Evolutionary conservation across 1,284 basidiomycete species (phyloP), one percentile per base, ranked within the genome.

Genomic region (Pholiota adiposa): DNA sequence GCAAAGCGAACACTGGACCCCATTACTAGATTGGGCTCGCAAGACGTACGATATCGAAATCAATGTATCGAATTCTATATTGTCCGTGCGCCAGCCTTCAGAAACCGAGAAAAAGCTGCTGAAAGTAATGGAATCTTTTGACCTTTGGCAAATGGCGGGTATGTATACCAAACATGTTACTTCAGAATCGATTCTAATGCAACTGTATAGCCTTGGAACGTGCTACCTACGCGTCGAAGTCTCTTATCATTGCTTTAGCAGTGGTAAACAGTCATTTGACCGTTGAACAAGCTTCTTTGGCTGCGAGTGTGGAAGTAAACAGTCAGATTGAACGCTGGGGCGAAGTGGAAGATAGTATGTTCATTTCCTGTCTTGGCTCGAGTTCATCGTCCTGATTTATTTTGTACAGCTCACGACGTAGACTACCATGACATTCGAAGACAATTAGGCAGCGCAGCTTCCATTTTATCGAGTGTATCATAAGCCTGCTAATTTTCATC

Each of bases 261-360:
- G 82, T 99, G 14, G 85, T 97, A 25, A 86, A 87, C 67, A 87
- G 87, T 34, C 84, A 83, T 56, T 73, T 97, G 43, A 87, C 84
- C 2, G 93, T 90, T 0, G 92, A 99, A 66, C 81, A 95, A 70
- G 97, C 97, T 1, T 86, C 94, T 1, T 76, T 88, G 54, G 94
- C 93, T 0, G 86, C 94, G 4, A 91, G 94, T 61, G 97, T 97
- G 7, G 97, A 99, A 75, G 96, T 99, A 0, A 84, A 89, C 60
- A 95, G 92, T 70, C 97, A 99, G 77, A 98, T 98, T 63, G 87
- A 97, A 74, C 83, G 88, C 53, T 99, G 97, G 97, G 97, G 97
- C 23, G 95, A 97, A 76, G 97, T 99, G 0, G 97, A 99, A 79
- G 97, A 99, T 75, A 93, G 96, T 97, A 70, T 81, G 95, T 83